Percentiles rank a stretch among this genome's conserved stretches.
These are phyloP conservation scores for Chalciporus sphaerocephalus DNA, from an alignment of 768 basidiomycete genomes.

Conservation along the genomic window DNA sequence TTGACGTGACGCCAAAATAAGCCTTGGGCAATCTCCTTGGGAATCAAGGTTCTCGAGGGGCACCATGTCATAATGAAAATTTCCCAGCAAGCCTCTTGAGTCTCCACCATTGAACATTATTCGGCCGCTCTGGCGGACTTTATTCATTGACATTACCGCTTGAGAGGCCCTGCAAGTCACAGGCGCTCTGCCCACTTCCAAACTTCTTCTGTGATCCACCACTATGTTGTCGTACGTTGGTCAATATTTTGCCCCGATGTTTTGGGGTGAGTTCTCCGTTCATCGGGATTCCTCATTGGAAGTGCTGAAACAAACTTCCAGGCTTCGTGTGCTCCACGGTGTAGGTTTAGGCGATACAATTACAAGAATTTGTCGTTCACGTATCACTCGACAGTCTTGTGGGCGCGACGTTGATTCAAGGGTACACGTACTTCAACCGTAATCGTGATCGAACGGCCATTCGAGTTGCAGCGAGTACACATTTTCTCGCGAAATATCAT, in stretches of 20 bases:
- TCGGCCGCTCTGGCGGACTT: background rate
- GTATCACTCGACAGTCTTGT: background rate
- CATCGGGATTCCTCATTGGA: background rate
- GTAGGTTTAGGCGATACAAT: background rate
- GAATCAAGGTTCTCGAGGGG: background rate
- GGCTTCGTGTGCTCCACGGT: slow-evolving; percentile 2
- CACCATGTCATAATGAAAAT: background rate
- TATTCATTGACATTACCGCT: no score
- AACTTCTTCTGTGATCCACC: background rate
- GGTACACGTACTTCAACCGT: slow-evolving; percentile 3
- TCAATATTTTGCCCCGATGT: background rate
- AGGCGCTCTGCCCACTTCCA: background rate
- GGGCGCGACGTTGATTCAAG: slow-evolving; percentile 4
- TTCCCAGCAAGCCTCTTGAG: background rate
- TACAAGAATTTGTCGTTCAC: background rate
- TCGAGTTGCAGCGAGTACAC: background rate
- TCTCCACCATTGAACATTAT: background rate
- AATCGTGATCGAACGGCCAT: background rate
- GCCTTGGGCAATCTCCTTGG: background rate
- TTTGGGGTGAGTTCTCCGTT: slow-evolving; percentile 1
- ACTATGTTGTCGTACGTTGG: background rate
- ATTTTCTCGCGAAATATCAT: background rate
- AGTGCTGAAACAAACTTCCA: background rate
- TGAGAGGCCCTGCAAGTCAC: background rate
- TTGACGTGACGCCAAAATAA: background rate